A percentile compares a stretch with the other conserved stretches of the same genome.
Evolutionary conservation across 352 stramenopile species (phyloP).

Genomic region (Plasmopara viticola): DNA sequence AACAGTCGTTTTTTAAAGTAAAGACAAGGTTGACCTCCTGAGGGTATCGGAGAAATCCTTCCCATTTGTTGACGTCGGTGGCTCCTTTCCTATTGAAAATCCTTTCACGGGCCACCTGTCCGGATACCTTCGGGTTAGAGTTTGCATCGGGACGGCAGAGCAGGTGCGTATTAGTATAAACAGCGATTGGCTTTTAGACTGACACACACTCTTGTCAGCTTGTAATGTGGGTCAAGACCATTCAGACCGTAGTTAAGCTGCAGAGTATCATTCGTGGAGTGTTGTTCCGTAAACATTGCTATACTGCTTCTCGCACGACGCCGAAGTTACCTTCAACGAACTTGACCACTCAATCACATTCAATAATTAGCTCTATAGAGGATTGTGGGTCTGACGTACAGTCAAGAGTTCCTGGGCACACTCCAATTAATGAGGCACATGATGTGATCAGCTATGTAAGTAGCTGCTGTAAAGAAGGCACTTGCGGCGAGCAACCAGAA

Average conservation of each 20-base stretch:
- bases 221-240: slow-evolving; percentile 6
- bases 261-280: slow-evolving; percentile 7
- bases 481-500: not conserved
- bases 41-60: slow-evolving; percentile 4
- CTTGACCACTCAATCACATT: not conserved
- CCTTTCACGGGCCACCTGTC: slow-evolving; percentile 29
- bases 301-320: not conserved
- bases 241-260: slow-evolving; percentile 10
- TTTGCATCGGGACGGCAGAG: slow-evolving; percentile 45
- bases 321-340: not conserved
- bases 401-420: slow-evolving; percentile 1
- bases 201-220: slow-evolving; percentile 1
- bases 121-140: slow-evolving; percentile 29
- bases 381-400: slow-evolving; percentile 1
- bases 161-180: slow-evolving; percentile 25
- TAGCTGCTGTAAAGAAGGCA: not conserved
- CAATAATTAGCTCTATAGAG: not conserved
- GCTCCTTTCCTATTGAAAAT: slow-evolving; percentile 33
- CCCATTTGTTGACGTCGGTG: slow-evolving; percentile 31
- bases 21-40: not conserved
- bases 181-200: not conserved
- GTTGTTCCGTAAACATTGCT: slow-evolving; percentile 1
- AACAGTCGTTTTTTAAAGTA: not conserved
- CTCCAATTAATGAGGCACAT: not conserved
- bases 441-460: not conserved